These are phyloP conservation scores for Magnolia officinalis DNA, from an alignment of 164 flowering plant species.

Conservation along the genomic window DNA sequence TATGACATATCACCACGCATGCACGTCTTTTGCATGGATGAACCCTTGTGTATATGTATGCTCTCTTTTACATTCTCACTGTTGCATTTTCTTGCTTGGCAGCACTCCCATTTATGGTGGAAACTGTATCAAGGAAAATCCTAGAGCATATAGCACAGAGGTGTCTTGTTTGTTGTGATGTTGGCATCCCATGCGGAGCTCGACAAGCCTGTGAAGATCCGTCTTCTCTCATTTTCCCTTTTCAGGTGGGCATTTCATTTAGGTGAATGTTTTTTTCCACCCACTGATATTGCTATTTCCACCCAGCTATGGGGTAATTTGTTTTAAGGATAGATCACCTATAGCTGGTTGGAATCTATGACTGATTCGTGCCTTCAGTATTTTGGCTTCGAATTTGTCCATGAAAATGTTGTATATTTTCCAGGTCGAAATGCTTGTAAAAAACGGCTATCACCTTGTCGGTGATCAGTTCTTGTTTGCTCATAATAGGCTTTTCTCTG, in stretches of 20 bases:
- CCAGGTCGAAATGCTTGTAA: too few relatives aligned
- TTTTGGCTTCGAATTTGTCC: too few relatives aligned
- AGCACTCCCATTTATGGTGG: constrained; percentile 78
- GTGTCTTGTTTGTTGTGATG: constrained; percentile 91
- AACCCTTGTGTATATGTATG: neutral
- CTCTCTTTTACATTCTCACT: neutral
- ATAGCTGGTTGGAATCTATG: too few relatives aligned
- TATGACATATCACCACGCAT: too few relatives aligned
- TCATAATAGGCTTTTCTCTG: neutral
- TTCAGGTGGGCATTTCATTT: constrained; percentile 55
- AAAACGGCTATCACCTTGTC: too few relatives aligned
- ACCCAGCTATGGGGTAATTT: too few relatives aligned
- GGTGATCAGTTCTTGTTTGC: neutral
- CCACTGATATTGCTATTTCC: too few relatives aligned
- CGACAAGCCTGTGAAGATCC: constrained; percentile 81
- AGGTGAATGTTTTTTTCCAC: neutral
- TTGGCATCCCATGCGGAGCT: constrained; percentile 80
- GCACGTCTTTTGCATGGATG: neutral
- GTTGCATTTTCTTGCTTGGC: constrained; percentile 18
- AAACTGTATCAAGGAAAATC: constrained; percentile 69
- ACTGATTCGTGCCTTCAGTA: too few relatives aligned
- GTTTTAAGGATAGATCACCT: too few relatives aligned
- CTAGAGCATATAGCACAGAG: constrained; percentile 81
- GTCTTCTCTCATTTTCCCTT: constrained; percentile 85
- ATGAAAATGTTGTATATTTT: too few relatives aligned